Evolutionary conservation across 2,329 filamentous ascomycete genomes (phyloP).

Genomic region (Trichoderma sp.): DNA sequence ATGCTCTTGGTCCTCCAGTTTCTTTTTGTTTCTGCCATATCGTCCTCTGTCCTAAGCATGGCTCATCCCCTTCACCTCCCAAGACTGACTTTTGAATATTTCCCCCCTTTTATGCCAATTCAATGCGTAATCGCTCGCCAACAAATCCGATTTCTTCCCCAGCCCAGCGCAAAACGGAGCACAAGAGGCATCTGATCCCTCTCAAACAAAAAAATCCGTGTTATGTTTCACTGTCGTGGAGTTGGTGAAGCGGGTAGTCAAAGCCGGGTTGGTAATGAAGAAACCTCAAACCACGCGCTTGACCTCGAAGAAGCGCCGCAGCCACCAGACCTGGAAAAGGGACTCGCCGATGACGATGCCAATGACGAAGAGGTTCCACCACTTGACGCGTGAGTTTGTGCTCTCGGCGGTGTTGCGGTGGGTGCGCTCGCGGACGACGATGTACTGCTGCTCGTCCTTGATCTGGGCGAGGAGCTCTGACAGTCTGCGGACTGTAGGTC

Average conservation of each 20-base stretch:
- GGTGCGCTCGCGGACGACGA: slow-evolving; percentile 89
- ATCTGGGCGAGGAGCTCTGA: slow-evolving; percentile 86
- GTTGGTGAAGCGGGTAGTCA: no score
- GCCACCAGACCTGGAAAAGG: slow-evolving; percentile 98
- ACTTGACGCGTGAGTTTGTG: slow-evolving; percentile 96
- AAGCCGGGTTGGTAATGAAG: no score
- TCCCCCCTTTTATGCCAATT: slow-evolving; percentile 34
- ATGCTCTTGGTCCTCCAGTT: not conserved
- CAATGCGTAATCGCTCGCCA: not conserved
- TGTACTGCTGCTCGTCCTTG: slow-evolving; percentile 98
- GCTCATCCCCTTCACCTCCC: not conserved
- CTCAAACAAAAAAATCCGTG: not conserved
- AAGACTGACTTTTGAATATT: not conserved
- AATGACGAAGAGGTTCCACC: slow-evolving; percentile 99
- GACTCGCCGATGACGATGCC: slow-evolving; percentile 86
- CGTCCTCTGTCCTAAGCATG: not conserved
- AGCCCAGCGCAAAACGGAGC: not conserved
- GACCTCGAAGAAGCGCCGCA: slow-evolving; percentile 96
- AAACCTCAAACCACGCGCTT: slow-evolving; percentile 62
- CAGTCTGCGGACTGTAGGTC: slow-evolving; percentile 70
- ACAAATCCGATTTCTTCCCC: not conserved
- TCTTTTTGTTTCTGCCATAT: not conserved
- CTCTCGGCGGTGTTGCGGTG: slow-evolving; percentile 99
- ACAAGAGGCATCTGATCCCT: not conserved
- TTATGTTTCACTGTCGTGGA: not conserved